phyloP scores from a whole-genome alignment of 345 rosid genomes.

The Linum trigynum region DNA sequence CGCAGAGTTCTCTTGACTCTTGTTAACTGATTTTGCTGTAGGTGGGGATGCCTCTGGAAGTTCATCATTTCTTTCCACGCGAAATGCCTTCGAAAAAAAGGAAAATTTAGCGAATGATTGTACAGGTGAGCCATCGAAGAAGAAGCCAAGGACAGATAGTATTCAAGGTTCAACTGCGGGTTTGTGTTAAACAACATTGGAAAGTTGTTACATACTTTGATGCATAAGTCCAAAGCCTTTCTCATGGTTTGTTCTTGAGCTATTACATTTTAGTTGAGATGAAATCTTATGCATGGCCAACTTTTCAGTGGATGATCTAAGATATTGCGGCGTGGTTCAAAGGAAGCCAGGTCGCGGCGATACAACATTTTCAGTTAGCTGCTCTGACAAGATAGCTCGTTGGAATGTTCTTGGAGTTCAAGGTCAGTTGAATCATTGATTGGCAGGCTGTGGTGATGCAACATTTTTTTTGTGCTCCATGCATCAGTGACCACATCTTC shows the following conservation, averaged over 20 bases:
- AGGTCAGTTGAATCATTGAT: slow-evolving; percentile 31
- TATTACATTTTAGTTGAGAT: background rate
- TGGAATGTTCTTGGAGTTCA: slow-evolving; percentile 93
- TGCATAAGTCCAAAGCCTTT: background rate
- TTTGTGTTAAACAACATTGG: background rate
- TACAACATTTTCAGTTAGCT: slow-evolving; percentile 78
- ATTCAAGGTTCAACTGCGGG: slow-evolving; percentile 8
- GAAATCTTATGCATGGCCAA: slow-evolving; percentile 13
- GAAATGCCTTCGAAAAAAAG: slow-evolving; percentile 28
- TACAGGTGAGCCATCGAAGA: slow-evolving; percentile 3
- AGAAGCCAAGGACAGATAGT: slow-evolving; percentile 10
- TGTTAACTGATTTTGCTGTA: slow-evolving; percentile 17
- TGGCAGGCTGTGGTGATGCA: background rate
- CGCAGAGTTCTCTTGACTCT: background rate
- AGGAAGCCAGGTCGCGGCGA: slow-evolving; percentile 97
- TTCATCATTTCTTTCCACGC: slow-evolving; percentile 24
- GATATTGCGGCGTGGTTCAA: slow-evolving; percentile 46
- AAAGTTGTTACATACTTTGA: background rate
- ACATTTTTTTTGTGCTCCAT: too few relatives aligned
- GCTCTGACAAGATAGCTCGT: slow-evolving; percentile 84
- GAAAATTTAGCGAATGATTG: slow-evolving; percentile 11
- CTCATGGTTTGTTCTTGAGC: background rate
- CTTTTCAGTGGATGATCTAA: slow-evolving; percentile 29
- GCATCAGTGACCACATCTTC: background rate
- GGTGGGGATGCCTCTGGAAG: slow-evolving; percentile 62